Conservation (phyloP, 1,139 yeast genomes). For the Keqinozyma sinolaborantium region DNA sequence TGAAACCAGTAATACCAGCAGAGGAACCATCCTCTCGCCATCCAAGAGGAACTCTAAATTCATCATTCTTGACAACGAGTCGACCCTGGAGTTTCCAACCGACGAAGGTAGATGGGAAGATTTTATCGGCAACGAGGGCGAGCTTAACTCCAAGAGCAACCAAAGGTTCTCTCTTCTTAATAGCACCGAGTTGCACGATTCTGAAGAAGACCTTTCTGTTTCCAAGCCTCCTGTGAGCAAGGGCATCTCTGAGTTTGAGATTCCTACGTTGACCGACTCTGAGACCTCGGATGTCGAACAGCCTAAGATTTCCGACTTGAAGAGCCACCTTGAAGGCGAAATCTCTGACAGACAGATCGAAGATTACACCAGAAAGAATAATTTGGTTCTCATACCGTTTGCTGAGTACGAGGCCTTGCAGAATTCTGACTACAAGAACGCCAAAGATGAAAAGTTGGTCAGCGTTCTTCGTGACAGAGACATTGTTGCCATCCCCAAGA, state of each 20-base stretch:
- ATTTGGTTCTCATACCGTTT: slow-evolving; percentile 36
- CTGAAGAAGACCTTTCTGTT: slow-evolving; percentile 18
- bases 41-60: slow-evolving; percentile 33
- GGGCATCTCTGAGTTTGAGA: slow-evolving; percentile 6
- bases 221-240: slow-evolving; percentile 4
- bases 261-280: slow-evolving; percentile 29
- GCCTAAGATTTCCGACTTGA: slow-evolving; percentile 15
- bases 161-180: slow-evolving; percentile 14
- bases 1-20: slow-evolving; percentile 14
- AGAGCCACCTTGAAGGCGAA: slow-evolving; percentile 17
- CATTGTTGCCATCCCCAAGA: slow-evolving; percentile 20
- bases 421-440: slow-evolving; percentile 18
- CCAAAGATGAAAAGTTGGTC: slow-evolving; percentile 20
- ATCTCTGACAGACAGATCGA: slow-evolving; percentile 23
- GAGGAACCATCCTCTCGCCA: slow-evolving; percentile 29
- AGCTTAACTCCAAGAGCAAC: slow-evolving; percentile 20
- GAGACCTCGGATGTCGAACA: slow-evolving; percentile 32
- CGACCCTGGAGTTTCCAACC: slow-evolving; percentile 11
- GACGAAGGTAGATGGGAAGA: slow-evolving; percentile 42
- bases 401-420: slow-evolving; percentile 41
- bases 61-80: slow-evolving; percentile 24
- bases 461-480: slow-evolving; percentile 24
- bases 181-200: slow-evolving; percentile 12
- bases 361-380: slow-evolving; percentile 46
- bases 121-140: slow-evolving; percentile 29